Evolutionary conservation across 2,329 filamentous ascomycete species (phyloP).

Genomic region (Penicillium rolfsii): DNA sequence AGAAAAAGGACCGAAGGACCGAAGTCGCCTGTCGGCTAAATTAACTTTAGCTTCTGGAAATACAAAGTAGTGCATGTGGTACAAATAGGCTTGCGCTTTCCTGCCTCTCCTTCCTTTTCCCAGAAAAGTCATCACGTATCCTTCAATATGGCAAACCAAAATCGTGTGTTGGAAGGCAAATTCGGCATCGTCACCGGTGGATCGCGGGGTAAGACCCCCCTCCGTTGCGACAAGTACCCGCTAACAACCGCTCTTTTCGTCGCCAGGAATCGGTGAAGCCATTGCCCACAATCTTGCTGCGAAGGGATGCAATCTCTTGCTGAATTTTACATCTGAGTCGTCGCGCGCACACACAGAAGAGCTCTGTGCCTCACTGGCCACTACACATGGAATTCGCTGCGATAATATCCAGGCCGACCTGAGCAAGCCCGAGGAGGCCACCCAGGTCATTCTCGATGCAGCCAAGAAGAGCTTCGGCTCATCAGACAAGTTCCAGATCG

Average conservation of each 20-base stretch:
- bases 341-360: constrained; percentile 57
- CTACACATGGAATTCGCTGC: constrained; percentile 62
- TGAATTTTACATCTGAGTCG: constrained; percentile 71
- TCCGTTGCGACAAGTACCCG: background rate
- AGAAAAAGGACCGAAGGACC: constrained; percentile 9
- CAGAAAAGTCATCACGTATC: background rate
- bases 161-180: constrained; percentile 67
- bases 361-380: constrained; percentile 60
- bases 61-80: constrained; percentile 14
- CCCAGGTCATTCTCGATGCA: constrained; percentile 58
- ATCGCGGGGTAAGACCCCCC: constrained; percentile 64
- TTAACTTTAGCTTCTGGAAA: background rate
- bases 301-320: constrained; percentile 69
- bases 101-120: constrained; percentile 11
- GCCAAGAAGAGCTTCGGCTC: constrained; percentile 62
- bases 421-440: constrained; percentile 62
- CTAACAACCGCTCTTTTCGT: background rate
- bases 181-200: constrained; percentile 78
- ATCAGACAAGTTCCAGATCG: constrained; percentile 64
- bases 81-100: constrained; percentile 4
- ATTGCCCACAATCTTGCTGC: constrained; percentile 71
- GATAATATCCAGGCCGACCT: constrained; percentile 73
- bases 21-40: constrained; percentile 23
- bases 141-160: constrained; percentile 20
- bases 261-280: constrained; percentile 71